These are phyloP conservation scores for Trypanosoma platydactyli DNA, from an alignment of 208 protist genomes.

Conservation along the genomic window DNA sequence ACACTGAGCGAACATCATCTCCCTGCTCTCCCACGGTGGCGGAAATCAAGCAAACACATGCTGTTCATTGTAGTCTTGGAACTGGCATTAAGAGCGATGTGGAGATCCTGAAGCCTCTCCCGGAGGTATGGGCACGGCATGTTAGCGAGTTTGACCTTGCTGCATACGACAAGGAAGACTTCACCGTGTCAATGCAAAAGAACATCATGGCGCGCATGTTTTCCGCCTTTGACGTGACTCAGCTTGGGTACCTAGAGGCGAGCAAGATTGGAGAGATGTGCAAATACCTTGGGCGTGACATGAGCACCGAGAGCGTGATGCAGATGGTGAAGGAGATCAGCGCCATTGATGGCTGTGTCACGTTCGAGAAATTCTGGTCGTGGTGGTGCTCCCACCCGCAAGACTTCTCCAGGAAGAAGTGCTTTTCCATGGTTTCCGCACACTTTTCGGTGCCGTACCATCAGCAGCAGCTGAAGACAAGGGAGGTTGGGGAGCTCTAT, in stretches of 20 bases:
- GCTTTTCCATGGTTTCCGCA: conserved; percentile 83
- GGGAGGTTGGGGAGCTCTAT: conserved; percentile 82
- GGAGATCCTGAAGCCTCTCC: not conserved
- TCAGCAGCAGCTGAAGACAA: conserved; percentile 87
- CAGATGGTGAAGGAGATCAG: conserved; percentile 67
- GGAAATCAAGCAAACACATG: conserved; percentile 40
- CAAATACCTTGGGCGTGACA: conserved; percentile 66
- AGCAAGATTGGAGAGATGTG: conserved; percentile 78
- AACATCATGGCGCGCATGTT: conserved; percentile 91
- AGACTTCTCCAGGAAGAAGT: conserved; percentile 39
- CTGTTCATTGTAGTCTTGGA: conserved; percentile 35
- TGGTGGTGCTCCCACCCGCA: conserved; percentile 78
- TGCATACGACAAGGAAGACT: conserved; percentile 83
- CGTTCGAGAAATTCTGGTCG: conserved; percentile 87
- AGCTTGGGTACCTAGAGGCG: conserved; percentile 66
- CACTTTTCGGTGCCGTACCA: conserved; percentile 89
- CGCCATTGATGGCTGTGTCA: conserved; percentile 45
- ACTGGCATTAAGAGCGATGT: conserved; percentile 35
- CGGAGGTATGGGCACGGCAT: conserved; percentile 18
- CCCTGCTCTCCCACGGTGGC: conserved; percentile 32
- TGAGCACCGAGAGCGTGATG: conserved; percentile 39
- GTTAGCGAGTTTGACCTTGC: conserved; percentile 80
- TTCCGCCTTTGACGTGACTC: conserved; percentile 82
- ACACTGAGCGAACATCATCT: not conserved
- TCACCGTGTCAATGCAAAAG: conserved; percentile 61